Percentiles rank a stretch among this genome's conserved stretches.
phyloP scores from a whole-genome alignment of 169 alveolate species.

The Besnoitia besnoiti region DNA sequence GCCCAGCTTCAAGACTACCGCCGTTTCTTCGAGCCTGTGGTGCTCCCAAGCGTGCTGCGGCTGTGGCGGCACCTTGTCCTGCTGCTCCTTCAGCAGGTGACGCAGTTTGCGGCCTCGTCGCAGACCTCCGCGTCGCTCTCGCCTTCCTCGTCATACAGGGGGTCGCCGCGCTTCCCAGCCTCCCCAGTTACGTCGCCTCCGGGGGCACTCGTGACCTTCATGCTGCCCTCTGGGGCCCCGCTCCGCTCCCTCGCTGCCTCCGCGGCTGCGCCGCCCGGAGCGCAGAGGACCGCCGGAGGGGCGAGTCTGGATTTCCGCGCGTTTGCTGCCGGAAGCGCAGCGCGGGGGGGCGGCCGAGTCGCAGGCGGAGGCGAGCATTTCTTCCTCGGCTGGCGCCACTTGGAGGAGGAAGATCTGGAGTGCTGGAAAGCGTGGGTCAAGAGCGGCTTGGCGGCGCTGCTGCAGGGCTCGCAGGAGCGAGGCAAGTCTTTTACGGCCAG shows the following conservation, averaged over 20 bases:
- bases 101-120: background rate
- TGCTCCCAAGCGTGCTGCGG: background rate
- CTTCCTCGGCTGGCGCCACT: background rate
- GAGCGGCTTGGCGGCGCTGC: background rate
- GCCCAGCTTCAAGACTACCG: slow-evolving; percentile 61
- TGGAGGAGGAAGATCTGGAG: background rate
- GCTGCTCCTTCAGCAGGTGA: slow-evolving; percentile 23
- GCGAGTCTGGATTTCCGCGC: background rate
- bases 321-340: background rate
- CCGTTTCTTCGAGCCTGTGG: slow-evolving; percentile 56
- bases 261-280: too few relatives aligned
- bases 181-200: too few relatives aligned
- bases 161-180: background rate
- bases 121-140: background rate
- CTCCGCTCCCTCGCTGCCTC: too few relatives aligned
- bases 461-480: background rate
- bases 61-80: slow-evolving; percentile 41
- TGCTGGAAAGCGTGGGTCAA: background rate
- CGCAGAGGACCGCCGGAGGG: too few relatives aligned
- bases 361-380: background rate
- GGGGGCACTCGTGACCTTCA: too few relatives aligned
- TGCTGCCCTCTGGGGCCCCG: too few relatives aligned
- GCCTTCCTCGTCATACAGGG: background rate
- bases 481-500: background rate
- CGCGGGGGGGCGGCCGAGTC: too few relatives aligned